Evolutionary conservation across 805 yeast genomes (phyloP), one percentile per base, ranked within the genome.

Genomic region (Barnettozyma wickerhamii): DNA sequence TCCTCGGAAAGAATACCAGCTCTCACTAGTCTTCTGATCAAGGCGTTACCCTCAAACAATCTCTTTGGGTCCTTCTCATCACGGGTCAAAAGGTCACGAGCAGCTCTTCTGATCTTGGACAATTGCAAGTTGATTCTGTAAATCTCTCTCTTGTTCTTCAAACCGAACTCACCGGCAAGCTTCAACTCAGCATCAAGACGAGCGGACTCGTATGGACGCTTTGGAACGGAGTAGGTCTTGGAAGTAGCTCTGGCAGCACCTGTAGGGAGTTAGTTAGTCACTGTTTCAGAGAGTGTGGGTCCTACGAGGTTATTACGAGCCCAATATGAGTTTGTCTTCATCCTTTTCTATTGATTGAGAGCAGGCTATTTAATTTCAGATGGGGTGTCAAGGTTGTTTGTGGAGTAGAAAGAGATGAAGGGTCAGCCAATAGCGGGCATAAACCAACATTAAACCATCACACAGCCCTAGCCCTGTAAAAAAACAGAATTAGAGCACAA

Each of bases 21-120:
- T 80, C 99, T 87, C 56, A 93, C 98, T 69, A 93, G 84, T 83
- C 98, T 89, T 84, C 99, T 90, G 77, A 93, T 93, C 72, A 93
- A 88, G 69, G 99, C 99, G 72, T 93, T 93, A 86, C 99, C 99
- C 79, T 93, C 99, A 81, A 93, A 93, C 68, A 93, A 84, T 81
- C 99, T 89, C 88, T 90, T 93, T 84, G 96, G 97, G 77, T 93
- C 99, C 84, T 93, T 93, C 81, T 93, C 99, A 68, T 93, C 99
- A 81, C 96, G 89, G 81, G 99, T 93, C 75, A 93, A 84, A 66
- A 93, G 80, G 69, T 93, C 98, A 85, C 99, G 95, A 69, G 99
- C 99, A 73, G 99, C 99, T 81, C 99, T 89, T 81, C 99, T 90
- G 71, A 93, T 91, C 84, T 93, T 93, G 55, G 99, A 93, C 68